These are phyloP conservation scores for Fulvia fulva DNA, from an alignment of 2,329 filamentous ascomycete genomes.

Conservation along the genomic window DNA sequence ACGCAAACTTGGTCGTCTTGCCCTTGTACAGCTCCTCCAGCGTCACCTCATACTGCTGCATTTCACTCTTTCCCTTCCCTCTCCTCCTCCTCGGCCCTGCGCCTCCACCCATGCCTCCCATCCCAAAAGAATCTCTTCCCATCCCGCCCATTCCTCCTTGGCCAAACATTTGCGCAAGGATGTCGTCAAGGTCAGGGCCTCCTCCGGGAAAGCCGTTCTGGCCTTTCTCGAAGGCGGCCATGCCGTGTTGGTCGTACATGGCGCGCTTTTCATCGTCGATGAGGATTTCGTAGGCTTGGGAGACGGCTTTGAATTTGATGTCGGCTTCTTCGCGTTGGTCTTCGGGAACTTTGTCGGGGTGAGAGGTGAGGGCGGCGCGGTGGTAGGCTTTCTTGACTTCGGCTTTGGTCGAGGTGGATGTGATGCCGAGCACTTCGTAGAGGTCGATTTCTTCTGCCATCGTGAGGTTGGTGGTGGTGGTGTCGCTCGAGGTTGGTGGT, in stretches of 20 bases:
- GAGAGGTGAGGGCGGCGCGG: constrained; percentile 72
- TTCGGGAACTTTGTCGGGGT: constrained; percentile 93
- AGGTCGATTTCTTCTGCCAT: constrained; percentile 53
- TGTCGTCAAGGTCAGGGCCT: constrained; percentile 83
- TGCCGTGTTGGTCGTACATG: constrained; percentile 89
- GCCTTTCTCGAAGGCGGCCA: constrained; percentile 86
- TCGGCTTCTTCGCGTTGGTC: constrained; percentile 81
- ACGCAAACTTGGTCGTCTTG: constrained; percentile 95
- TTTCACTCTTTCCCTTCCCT: constrained; percentile 72
- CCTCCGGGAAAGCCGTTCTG: constrained; percentile 59
- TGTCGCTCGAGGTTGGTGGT: not conserved
- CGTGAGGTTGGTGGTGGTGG: constrained; percentile 14
- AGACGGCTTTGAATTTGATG: constrained; percentile 85
- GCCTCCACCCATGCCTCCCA: constrained; percentile 18
- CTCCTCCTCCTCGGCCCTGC: constrained; percentile 37
- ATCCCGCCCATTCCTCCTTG: constrained; percentile 50
- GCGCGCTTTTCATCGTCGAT: constrained; percentile 90
- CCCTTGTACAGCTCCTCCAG: constrained; percentile 97
- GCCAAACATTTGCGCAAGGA: constrained; percentile 86
- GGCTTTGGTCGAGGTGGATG: constrained; percentile 65
- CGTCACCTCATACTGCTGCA: constrained; percentile 85
- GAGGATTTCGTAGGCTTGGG: constrained; percentile 95
- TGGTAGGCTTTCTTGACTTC: constrained; percentile 96
- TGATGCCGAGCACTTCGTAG: constrained; percentile 74
- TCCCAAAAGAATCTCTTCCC: constrained; percentile 36